Conservation (phyloP, 1,284 basidiomycete genomes). For the Apiotrichum brassicae region DNA sequence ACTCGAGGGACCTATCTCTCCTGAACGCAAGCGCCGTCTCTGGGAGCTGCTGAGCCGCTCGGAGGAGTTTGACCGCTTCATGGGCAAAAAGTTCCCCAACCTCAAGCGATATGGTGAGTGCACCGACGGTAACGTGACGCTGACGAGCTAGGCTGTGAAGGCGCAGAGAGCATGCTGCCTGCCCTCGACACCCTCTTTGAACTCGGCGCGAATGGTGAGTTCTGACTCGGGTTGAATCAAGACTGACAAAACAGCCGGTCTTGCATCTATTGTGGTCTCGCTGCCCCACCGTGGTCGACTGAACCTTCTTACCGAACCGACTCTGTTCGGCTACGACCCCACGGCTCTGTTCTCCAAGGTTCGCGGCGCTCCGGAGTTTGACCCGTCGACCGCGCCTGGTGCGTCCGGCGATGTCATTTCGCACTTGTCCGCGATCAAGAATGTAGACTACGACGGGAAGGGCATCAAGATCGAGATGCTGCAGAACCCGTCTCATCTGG, state of each 20-base stretch:
- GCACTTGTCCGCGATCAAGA: constrained; percentile 57
- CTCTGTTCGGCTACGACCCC: constrained; percentile 61
- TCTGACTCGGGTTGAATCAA: too few relatives aligned
- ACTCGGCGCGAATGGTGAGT: constrained; percentile 57
- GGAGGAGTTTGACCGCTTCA: constrained; percentile 63
- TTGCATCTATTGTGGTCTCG: constrained; percentile 61
- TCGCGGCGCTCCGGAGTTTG: constrained; percentile 64
- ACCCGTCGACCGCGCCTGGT: constrained; percentile 56
- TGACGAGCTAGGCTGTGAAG: constrained; percentile 52
- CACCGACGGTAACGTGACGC: background rate
- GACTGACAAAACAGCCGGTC: constrained; percentile 51
- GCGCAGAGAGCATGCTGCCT: constrained; percentile 83
- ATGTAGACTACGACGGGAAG: constrained; percentile 45
- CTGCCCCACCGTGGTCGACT: constrained; percentile 70
- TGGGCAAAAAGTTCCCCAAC: constrained; percentile 43
- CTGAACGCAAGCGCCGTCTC: constrained; percentile 53
- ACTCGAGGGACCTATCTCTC: constrained; percentile 38
- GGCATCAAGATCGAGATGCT: constrained; percentile 65
- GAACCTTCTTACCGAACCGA: constrained; percentile 65
- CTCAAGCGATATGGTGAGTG: constrained; percentile 41
- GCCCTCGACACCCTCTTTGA: constrained; percentile 70
- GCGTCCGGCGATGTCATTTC: constrained; percentile 78
- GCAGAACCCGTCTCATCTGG: constrained; percentile 82
- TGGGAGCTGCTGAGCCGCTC: constrained; percentile 64
- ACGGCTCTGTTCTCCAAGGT: constrained; percentile 75